Percentiles rank a stretch among this genome's conserved stretches.
These are phyloP conservation scores for Daldinia caldariorum DNA, from an alignment of 495 filamentous ascomycete genomes.

Conservation along the genomic window DNA sequence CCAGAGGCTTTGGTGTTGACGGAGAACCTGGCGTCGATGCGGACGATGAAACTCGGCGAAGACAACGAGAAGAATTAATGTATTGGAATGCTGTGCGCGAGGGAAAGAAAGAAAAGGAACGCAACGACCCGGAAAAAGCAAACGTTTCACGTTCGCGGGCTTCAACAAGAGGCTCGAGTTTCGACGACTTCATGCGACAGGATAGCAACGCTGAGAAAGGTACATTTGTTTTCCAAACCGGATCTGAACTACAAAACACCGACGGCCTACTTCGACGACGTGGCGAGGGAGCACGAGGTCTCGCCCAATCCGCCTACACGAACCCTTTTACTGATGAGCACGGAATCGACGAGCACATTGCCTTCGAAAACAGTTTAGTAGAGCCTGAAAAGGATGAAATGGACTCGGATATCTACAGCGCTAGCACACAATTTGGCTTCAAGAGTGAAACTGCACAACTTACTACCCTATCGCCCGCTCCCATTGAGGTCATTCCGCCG, in stretches of 20 bases:
- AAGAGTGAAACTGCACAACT: conserved; percentile 32
- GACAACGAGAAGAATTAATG: conserved; percentile 77
- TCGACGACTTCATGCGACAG: conserved; percentile 64
- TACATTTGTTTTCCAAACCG: conserved; percentile 62
- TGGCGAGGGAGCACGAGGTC: conserved; percentile 59
- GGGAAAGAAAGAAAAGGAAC: conserved; percentile 50
- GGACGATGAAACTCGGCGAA: conserved; percentile 71
- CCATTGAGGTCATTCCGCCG: conserved; percentile 34
- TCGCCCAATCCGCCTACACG: conserved; percentile 62
- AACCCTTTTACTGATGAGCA: conserved; percentile 71
- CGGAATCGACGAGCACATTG: conserved; percentile 57
- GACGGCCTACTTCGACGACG: conserved; percentile 59
- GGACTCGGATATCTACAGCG: conserved; percentile 63
- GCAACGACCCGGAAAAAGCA: conserved; percentile 32
- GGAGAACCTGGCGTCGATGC: conserved; percentile 70
- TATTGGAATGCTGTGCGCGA: conserved; percentile 66
- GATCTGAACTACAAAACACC: conserved; percentile 50
- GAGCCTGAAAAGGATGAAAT: conserved; percentile 56
- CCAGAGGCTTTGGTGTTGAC: conserved; percentile 53
- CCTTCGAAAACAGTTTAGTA: conserved; percentile 50
- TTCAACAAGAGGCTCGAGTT: conserved; percentile 50
- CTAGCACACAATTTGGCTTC: conserved; percentile 52
- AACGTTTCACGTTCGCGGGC: conserved; percentile 12
- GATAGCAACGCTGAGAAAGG: conserved; percentile 57
- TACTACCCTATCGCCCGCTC: conserved; percentile 37